Evolutionary conservation across 306 rosid genomes (phyloP).

Genomic region (Sicyos baderoa): DNA sequence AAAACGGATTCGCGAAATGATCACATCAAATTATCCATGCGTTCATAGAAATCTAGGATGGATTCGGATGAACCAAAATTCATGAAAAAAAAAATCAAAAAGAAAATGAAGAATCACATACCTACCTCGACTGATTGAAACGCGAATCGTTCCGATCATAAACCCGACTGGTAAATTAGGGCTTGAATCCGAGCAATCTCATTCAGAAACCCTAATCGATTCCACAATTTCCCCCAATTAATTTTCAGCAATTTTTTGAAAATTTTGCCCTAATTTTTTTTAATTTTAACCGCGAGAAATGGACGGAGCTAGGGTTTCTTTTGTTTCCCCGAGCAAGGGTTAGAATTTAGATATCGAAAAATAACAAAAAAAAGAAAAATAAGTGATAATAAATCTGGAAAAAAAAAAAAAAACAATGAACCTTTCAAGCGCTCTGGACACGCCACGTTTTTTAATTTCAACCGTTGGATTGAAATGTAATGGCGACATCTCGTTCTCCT

Average conservation of each 20-base stretch:
- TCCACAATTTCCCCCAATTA: conserved; percentile 28
- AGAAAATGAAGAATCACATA: conserved; percentile 11
- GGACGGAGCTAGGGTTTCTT: conserved; percentile 71
- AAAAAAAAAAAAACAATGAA: background rate
- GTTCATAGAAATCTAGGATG: conserved; percentile 21
- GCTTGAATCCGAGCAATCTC: conserved; percentile 36
- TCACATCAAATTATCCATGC: conserved; percentile 35
- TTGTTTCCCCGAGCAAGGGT: conserved; percentile 33
- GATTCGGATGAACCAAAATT: conserved; percentile 21
- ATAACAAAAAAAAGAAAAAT: conserved; percentile 23
- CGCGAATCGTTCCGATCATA: conserved; percentile 37
- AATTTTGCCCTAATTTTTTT: conserved; percentile 17
- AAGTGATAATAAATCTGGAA: conserved; percentile 20
- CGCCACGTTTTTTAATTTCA: conserved; percentile 26
- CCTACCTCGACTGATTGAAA: conserved; percentile 45
- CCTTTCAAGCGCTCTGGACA: background rate
- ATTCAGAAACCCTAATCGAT: conserved; percentile 58
- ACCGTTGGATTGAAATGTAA: conserved; percentile 22
- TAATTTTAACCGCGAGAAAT: conserved; percentile 46
- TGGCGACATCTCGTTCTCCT: background rate
- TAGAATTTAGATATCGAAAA: conserved; percentile 48
- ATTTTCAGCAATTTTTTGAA: conserved; percentile 24
- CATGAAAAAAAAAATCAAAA: background rate
- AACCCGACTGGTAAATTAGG: conserved; percentile 33
- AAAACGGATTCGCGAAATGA: conserved; percentile 20